phyloP scores from a whole-genome alignment of 1,139 yeast genomes.

The Chernovozyma sophiae-reginae region DNA sequence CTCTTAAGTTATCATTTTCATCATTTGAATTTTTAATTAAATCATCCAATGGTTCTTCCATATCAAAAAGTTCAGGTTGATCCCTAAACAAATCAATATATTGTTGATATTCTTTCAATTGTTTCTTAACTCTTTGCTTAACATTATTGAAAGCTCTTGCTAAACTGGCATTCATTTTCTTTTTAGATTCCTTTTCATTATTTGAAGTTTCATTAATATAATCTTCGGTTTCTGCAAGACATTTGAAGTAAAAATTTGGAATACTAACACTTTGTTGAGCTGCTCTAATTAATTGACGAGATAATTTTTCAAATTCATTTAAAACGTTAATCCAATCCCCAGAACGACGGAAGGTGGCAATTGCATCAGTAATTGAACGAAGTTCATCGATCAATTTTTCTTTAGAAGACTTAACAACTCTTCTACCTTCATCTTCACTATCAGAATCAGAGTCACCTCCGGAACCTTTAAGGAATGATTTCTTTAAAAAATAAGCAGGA shows the following conservation, averaged over 20 bases:
- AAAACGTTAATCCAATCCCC: constrained; percentile 81
- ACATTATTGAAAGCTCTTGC: constrained; percentile 85
- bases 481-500: constrained; percentile 56
- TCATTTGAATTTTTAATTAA: constrained; percentile 11
- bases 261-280: constrained; percentile 69
- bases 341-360: constrained; percentile 66
- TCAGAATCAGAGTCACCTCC: constrained; percentile 53
- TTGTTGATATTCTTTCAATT: constrained; percentile 60
- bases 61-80: constrained; percentile 71
- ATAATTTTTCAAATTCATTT: constrained; percentile 73
- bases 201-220: constrained; percentile 54
- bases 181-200: constrained; percentile 55
- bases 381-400: constrained; percentile 90
- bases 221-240: constrained; percentile 71
- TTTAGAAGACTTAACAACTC: constrained; percentile 88
- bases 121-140: constrained; percentile 85
- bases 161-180: constrained; percentile 77
- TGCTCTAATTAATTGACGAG: constrained; percentile 62
- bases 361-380: constrained; percentile 59
- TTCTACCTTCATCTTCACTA: constrained; percentile 65
- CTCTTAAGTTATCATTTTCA: constrained; percentile 17
- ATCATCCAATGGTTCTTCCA: constrained; percentile 39
- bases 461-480: constrained; percentile 48
- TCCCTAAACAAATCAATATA: constrained; percentile 59
- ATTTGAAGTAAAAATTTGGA: constrained; percentile 69